Evolutionary conservation across 148 eudicot genomes (phyloP), one percentile per base, ranked within the genome.

Genomic region (Drosera capensis): DNA sequence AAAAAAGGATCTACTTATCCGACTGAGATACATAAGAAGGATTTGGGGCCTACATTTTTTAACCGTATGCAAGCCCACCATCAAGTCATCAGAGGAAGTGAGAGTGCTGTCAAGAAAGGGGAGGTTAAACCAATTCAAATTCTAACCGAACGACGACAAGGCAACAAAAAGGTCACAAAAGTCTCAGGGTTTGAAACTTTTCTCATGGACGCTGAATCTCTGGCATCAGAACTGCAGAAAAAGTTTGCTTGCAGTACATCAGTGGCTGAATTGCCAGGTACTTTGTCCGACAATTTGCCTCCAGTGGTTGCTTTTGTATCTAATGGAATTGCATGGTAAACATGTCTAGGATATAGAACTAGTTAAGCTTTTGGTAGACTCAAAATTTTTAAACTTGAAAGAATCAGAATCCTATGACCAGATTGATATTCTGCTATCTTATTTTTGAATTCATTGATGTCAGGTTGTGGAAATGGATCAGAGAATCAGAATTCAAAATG

Each of bases 211-310:
- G 82, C 84, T 18, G 95, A 84, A 29, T 60, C 85, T 18, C 71
- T 90, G 69, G 87, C 87, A 16, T 78, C 95, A 40, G 95, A 78
- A 62, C 62, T 90, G 61, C 97, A 90, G 68, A 90, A 90, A 66
- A 90, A 80, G 66, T 84, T 84, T 66, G 97, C 97, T 29, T 84
- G 97, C 73, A 90, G 97, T 55, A 90, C 93, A 39, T 45, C 95
- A 35, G 74, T 75, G 49, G 72, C 84, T 38, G 97, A 90, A 66
- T 70, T 79, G 35, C 87, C 87, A 45, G 87, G 87, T 79, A 62
- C 26, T 35, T 29, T 20, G 5, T 24, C n/a, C 37, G 47, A 6
- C 12, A 22, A 22, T 54, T 40, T 61, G 25, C 23, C 28, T 29
- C 3, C 19, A 16, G 20, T 51, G 13, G 23, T 20, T 19, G 46